phyloP scores from a whole-genome alignment of 495 filamentous ascomycete species.

The Penicillium waksmanii region DNA sequence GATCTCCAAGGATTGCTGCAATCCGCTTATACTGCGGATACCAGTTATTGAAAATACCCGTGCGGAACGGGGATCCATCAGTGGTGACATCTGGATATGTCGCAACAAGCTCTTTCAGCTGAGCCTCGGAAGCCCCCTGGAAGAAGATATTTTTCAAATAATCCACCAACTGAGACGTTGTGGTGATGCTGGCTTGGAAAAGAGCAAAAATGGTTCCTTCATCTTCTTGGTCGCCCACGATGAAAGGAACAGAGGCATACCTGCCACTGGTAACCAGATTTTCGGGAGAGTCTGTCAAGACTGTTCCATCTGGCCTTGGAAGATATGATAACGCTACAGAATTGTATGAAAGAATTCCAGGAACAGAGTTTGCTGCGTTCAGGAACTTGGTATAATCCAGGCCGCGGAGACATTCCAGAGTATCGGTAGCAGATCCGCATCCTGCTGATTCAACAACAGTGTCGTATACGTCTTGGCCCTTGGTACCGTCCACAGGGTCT shows the following conservation, averaged over 20 bases:
- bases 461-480: slow-evolving; percentile 67
- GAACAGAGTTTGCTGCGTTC: slow-evolving; percentile 67
- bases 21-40: slow-evolving; percentile 79
- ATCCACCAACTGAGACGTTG: slow-evolving; percentile 54
- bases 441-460: slow-evolving; percentile 61
- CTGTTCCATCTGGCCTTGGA: slow-evolving; percentile 64
- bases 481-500: slow-evolving; percentile 62
- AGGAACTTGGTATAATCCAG: slow-evolving; percentile 63
- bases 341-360: slow-evolving; percentile 62
- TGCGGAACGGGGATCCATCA: slow-evolving; percentile 68
- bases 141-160: slow-evolving; percentile 64
- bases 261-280: slow-evolving; percentile 47
- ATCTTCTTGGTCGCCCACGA: slow-evolving; percentile 62
- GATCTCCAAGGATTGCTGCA: slow-evolving; percentile 73
- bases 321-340: slow-evolving; percentile 67
- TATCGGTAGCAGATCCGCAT: slow-evolving; percentile 58
- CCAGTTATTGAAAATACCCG: slow-evolving; percentile 61
- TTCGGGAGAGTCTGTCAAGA: slow-evolving; percentile 60
- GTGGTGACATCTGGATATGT: slow-evolving; percentile 55
- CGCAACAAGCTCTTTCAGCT: slow-evolving; percentile 56
- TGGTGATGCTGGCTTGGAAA: slow-evolving; percentile 66
- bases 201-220: slow-evolving; percentile 67
- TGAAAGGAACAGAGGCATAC: slow-evolving; percentile 62
- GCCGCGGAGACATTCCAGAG: slow-evolving; percentile 64
- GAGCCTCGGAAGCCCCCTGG: slow-evolving; percentile 42